A percentile compares a stretch with the other conserved stretches of the same genome.
Evolutionary conservation across 805 yeast species (phyloP).

Genomic region (Wickerhamiella qilinensis): DNA sequence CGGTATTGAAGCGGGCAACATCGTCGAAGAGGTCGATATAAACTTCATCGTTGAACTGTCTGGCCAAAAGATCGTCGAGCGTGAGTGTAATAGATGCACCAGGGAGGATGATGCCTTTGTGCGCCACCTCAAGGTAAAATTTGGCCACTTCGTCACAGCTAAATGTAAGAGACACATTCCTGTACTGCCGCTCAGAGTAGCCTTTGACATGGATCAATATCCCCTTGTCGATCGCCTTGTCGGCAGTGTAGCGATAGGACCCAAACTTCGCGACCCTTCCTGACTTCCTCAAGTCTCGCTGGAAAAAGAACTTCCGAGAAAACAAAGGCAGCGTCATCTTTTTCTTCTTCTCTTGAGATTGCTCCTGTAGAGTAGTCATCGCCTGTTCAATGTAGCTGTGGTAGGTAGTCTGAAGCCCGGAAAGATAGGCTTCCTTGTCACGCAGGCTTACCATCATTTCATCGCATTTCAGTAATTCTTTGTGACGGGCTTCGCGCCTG

Average conservation of each 20-base stretch:
- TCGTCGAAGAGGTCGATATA: constrained; percentile 46
- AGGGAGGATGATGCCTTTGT: constrained; percentile 43
- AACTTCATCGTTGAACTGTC: constrained; percentile 53
- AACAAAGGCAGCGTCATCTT: constrained; percentile 24
- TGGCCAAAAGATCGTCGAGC: constrained; percentile 52
- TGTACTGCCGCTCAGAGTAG: constrained; percentile 30
- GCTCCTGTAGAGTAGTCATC: constrained; percentile 32
- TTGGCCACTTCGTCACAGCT: constrained; percentile 59
- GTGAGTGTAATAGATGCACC: constrained; percentile 37
- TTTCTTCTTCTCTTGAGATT: constrained; percentile 19
- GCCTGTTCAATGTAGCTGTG: constrained; percentile 35
- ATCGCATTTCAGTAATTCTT: constrained; percentile 30
- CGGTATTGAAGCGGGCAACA: constrained; percentile 52
- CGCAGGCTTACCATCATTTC: constrained; percentile 29
- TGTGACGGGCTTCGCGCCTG: constrained; percentile 30
- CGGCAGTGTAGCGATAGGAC: constrained; percentile 58
- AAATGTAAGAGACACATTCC: constrained; percentile 58
- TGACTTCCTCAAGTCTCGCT: constrained; percentile 46
- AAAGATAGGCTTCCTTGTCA: constrained; percentile 31
- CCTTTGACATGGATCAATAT: constrained; percentile 48
- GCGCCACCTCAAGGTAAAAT: constrained; percentile 60
- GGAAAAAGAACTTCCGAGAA: constrained; percentile 63
- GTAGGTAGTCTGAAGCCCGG: constrained; percentile 27
- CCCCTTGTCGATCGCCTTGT: constrained; percentile 57
- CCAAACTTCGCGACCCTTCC: constrained; percentile 54